Conservation (phyloP, 2,329 filamentous ascomycete genomes). For the Penicillium sp. region DNA sequence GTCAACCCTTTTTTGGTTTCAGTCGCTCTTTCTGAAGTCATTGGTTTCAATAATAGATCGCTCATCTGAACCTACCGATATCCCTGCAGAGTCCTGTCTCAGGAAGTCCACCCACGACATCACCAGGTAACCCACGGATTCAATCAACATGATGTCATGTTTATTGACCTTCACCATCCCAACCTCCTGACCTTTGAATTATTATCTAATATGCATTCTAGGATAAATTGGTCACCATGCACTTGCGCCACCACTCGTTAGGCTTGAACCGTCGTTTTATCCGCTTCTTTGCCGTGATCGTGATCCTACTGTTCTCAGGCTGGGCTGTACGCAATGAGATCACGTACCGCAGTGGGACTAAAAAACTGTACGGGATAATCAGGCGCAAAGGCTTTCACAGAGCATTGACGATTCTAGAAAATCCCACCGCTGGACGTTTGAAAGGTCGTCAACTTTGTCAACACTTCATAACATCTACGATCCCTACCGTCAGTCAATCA, state of each 20-base stretch:
- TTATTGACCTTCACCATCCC: not conserved
- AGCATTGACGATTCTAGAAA: not conserved
- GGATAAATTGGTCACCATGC: not conserved
- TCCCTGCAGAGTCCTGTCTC: not conserved
- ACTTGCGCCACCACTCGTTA: not conserved
- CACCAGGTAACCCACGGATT: not conserved
- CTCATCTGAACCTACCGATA: too few species aligned
- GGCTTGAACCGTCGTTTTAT: not conserved
- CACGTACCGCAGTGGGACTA: not conserved
- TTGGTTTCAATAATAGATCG: too few species aligned
- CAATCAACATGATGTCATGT: conserved; percentile 5
- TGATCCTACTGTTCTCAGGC: not conserved
- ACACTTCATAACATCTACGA: not conserved
- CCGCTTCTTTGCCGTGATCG: not conserved
- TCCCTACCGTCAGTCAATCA: not conserved
- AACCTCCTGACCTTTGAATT: not conserved
- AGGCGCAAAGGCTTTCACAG: not conserved
- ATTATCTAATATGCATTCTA: not conserved
- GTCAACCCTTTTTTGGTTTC: too few species aligned
- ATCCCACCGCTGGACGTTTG: not conserved
- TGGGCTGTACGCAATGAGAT: not conserved
- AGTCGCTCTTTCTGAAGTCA: too few species aligned
- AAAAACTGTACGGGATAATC: not conserved
- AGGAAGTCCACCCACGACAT: not conserved
- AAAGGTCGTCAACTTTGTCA: not conserved